Evolutionary conservation across 2,329 filamentous ascomycete species (phyloP), one percentile per base, ranked within the genome.

Genomic region (Trichophyton mentagrophytes): DNA sequence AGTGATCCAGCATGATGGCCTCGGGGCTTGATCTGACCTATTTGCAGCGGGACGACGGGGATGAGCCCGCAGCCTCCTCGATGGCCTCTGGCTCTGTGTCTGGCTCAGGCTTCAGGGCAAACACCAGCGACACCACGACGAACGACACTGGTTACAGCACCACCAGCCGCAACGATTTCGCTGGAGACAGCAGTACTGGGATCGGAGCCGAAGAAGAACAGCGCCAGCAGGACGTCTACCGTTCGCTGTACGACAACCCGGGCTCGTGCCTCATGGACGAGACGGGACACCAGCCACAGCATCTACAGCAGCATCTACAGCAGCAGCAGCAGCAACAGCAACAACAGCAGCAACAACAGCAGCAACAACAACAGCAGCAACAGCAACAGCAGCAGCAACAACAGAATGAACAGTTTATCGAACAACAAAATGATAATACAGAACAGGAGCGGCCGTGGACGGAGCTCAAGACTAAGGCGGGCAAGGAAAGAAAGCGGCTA

Each of bases 401-500:
- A 40, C 22, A 27, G 22, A 25, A 36, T 38, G 40, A 17, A 20
- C 33, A 38, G 33, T 13, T 11, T 11, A 38, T 13, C 33, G 33
- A 38, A 38, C 33, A 38, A 13, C 33, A 38, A 9, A 44, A 47
- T 27, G 42, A 64, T 13, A 40, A 61, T 1, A 82, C 84, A 58
- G 85, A 83, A 64, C 73, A 78, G 4, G 82, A 83, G 7, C 85
- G 86, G 13, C 78, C 85, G 13, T 92, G 88, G 88, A 91, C 84
- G 67, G 88, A 92, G 70, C 78, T 91, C 65, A 92, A 92, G 73
- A 92, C 88, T 2, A 92, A 92, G 73, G 93, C 93, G 1, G 93
- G 93, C 15, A 99, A 97, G 73, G 93, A 97, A 72, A 84, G 93
- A 59, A 97, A 97, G 74, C 82, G 93, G 49, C 77, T 99, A 38